A percentile compares a stretch with the other conserved stretches of the same genome.
phyloP scores from a whole-genome alignment of 2,329 filamentous ascomycete genomes.

The Neonectria coccinea region DNA sequence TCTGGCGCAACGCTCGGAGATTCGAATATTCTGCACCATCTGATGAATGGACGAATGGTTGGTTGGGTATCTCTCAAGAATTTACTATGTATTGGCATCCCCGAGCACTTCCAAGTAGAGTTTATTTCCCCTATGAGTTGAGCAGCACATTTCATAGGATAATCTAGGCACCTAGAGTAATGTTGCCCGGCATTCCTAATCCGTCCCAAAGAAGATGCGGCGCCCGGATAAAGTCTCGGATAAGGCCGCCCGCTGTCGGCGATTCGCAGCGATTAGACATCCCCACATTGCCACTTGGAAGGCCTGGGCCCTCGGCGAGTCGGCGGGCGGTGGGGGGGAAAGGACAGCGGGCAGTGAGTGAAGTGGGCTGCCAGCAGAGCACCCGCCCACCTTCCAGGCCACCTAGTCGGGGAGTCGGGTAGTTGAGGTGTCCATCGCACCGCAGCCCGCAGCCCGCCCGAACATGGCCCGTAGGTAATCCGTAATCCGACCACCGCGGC shows the following conservation, averaged over 20 bases:
- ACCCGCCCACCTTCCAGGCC: too few relatives aligned
- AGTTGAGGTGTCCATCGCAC: not conserved
- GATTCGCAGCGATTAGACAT: not conserved
- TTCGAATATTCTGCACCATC: not conserved
- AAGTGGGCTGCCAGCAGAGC: too few relatives aligned
- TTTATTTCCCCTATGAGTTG: not conserved
- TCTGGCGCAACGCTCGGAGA: not conserved
- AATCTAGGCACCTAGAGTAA: not conserved
- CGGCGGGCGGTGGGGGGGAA: not conserved
- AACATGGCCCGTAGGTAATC: not conserved
- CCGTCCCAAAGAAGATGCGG: not conserved
- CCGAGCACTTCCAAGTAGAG: not conserved
- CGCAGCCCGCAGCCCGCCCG: not conserved
- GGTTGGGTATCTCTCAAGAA: too few relatives aligned
- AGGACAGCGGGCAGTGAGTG: not conserved
- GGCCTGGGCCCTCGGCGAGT: constrained; percentile 10
- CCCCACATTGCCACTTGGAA: constrained; percentile 2
- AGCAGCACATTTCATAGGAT: not conserved
- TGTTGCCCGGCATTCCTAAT: not conserved
- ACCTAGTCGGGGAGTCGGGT: too few relatives aligned
- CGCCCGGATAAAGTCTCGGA: not conserved
- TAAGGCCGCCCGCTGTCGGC: not conserved
- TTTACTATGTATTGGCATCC: not conserved
- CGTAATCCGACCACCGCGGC: constrained; percentile 1
- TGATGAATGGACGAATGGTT: not conserved